Percentiles rank a stretch among this genome's conserved stretches.
Conservation (phyloP, 2,329 filamentous ascomycete species). For the Gnomoniopsis sp. region DNA sequence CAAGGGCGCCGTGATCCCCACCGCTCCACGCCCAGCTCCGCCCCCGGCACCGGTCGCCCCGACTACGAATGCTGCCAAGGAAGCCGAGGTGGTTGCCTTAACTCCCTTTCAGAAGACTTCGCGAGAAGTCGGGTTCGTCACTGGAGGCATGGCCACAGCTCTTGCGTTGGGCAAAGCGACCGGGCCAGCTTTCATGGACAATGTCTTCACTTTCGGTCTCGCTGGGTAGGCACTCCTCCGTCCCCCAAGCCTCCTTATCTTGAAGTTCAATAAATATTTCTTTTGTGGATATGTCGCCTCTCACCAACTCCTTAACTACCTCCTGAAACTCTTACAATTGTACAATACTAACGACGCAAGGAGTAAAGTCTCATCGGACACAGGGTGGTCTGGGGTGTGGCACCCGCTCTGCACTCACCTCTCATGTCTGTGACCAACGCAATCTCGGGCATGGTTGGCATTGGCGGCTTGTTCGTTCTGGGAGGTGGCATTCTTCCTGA, state of each 20-base stretch:
- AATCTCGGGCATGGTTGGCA: constrained; percentile 85
- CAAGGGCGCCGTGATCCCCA: constrained; percentile 71
- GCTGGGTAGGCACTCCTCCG: constrained; percentile 47
- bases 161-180: constrained; percentile 78
- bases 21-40: constrained; percentile 66
- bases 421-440: constrained; percentile 93
- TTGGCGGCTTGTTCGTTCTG: constrained; percentile 85
- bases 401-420: constrained; percentile 79
- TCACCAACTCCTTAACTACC: too few relatives aligned
- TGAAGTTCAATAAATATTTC: too few relatives aligned
- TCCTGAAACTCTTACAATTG: too few relatives aligned
- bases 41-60: constrained; percentile 52
- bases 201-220: constrained; percentile 79
- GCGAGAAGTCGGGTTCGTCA: constrained; percentile 71
- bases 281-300: too few relatives aligned
- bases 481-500: constrained; percentile 75
- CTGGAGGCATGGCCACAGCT: constrained; percentile 72
- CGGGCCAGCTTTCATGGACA: constrained; percentile 81
- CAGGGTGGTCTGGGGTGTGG: constrained; percentile 82
- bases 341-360: too few relatives aligned
- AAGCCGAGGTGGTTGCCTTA: constrained; percentile 60
- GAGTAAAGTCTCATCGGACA: constrained; percentile 66
- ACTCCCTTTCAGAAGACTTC: constrained; percentile 81
- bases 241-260: too few relatives aligned
- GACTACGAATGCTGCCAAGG: constrained; percentile 49